phyloP scores from a whole-genome alignment of 1,284 basidiomycete genomes.

The Apiotrichum domesticum region DNA sequence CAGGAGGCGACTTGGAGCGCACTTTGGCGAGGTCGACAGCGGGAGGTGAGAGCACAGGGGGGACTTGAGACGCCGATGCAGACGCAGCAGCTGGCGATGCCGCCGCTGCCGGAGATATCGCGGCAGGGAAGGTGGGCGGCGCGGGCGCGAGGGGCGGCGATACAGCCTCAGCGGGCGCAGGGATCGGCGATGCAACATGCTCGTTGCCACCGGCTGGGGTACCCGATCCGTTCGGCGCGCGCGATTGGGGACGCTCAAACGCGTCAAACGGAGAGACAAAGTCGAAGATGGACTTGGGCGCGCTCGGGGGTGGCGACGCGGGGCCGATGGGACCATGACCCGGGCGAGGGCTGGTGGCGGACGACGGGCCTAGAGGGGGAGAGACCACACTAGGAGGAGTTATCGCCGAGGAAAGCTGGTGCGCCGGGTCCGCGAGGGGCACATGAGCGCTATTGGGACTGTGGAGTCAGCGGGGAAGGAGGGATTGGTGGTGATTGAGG shows the following conservation, averaged over 20 bases:
- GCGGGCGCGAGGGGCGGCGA: not conserved
- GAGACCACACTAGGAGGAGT: not conserved
- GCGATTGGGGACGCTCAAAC: slow-evolving; percentile 26
- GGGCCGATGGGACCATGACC: too few species aligned
- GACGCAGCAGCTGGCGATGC: not conserved
- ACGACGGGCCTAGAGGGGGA: not conserved
- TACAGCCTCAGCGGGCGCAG: not conserved
- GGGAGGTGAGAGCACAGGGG: not conserved
- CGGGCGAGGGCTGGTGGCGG: too few species aligned
- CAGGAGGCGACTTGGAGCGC: not conserved
- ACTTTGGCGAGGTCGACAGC: not conserved
- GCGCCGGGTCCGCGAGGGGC: slow-evolving; percentile 3
- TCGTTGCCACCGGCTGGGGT: not conserved
- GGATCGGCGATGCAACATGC: not conserved
- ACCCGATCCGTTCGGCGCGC: not conserved
- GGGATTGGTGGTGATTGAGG: not conserved
- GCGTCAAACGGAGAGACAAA: slow-evolving; percentile 44
- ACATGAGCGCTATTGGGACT: not conserved
- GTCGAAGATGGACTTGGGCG: slow-evolving; percentile 32
- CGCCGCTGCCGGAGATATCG: not conserved
- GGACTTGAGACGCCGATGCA: not conserved
- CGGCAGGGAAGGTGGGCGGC: not conserved
- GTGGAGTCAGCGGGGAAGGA: not conserved
- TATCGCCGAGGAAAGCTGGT: not conserved
- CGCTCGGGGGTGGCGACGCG: too few species aligned